phyloP scores from a whole-genome alignment of 2,329 filamentous ascomycete genomes.

The Boeremia lycopersici region DNA sequence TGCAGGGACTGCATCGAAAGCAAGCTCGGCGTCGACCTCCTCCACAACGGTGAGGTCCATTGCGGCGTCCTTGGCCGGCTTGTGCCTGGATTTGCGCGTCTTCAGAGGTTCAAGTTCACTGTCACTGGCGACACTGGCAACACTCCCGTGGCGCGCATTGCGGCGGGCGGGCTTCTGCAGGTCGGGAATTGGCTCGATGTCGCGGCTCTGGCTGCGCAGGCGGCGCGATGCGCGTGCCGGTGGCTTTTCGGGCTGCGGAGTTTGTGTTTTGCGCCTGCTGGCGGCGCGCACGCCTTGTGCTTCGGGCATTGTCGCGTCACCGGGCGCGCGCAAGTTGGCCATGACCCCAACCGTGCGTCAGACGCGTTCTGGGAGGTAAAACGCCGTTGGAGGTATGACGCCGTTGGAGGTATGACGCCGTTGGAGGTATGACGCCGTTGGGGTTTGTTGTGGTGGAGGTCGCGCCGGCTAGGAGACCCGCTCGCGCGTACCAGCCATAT shows the following conservation, averaged over 20 bases:
- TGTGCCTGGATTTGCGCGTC: slow-evolving; percentile 29
- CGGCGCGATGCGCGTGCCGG: slow-evolving; percentile 35
- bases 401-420: slow-evolving; percentile 9
- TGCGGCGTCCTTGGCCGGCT: slow-evolving; percentile 26
- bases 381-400: slow-evolving; percentile 1
- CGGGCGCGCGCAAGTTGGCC: not conserved
- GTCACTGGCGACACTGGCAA: slow-evolving; percentile 37
- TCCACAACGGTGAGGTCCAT: slow-evolving; percentile 45
- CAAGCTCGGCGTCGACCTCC: slow-evolving; percentile 35
- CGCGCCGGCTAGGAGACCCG: slow-evolving; percentile 8
- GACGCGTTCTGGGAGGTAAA: no score
- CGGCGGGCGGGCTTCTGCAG: slow-evolving; percentile 30
- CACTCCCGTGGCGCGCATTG: slow-evolving; percentile 37
- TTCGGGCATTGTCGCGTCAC: slow-evolving; percentile 37
- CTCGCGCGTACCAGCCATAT: slow-evolving; percentile 12
- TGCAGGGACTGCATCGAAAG: slow-evolving; percentile 26
- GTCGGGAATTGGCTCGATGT: slow-evolving; percentile 33
- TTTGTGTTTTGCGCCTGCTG: slow-evolving; percentile 44
- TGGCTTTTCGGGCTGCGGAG: slow-evolving; percentile 33
- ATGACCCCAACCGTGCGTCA: not conserved
- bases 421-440: slow-evolving; percentile 8
- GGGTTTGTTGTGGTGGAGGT: slow-evolving; percentile 19
- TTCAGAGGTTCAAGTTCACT: slow-evolving; percentile 25
- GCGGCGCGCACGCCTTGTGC: slow-evolving; percentile 39
- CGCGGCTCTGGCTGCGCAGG: slow-evolving; percentile 50